Base-by-base conservation (phyloP, 257 asterid species). In the Catharanthus roseus region DNA sequence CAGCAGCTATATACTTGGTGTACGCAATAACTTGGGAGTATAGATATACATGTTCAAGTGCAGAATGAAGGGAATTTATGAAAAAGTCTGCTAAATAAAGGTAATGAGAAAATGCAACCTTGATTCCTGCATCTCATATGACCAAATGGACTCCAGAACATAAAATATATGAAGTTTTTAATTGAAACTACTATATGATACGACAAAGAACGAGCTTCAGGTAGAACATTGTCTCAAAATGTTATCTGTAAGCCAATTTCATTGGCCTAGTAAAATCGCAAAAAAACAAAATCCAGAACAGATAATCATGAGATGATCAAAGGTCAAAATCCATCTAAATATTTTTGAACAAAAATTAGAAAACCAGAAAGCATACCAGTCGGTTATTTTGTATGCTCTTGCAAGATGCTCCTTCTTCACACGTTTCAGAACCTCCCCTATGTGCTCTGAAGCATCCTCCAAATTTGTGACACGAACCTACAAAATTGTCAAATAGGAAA, bases 391-490 rank as follows among this genome's bases (percentile, higher is more conserved):
- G 73, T 95, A 95, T 45, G 99, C 97, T 83, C 96, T 86, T 71
- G 68, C 45, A 23, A 95, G 86, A 78, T 87, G 96, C 82, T 89
- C 90, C 85, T 81, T 89, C 78, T 93, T 93, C 44, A 93, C 97
- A 9, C 99, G 96, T 62, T 79, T 86, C 79, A 95, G 77, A 79
- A 91, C 97, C 82, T 95, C 96, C 26, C 97, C 96, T 47, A 95
- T 95, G 81, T 95, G 99, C 84, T 95, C 97, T 6, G 97, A 24
- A 74, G 97, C 97, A 89, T 95, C 99, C 24, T 77, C 86, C 87
- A 95, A 82, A 80, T 95, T 95, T 24, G 97, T 91, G 67, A 95
- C 96, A 23, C 96, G 92, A 39, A 95, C 99, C 97, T 95, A 78
- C 49, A 49, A 16, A 8, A 33, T 24, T 51, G 65, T 68, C 62